Evolutionary conservation across 208 protist species (phyloP), one percentile per base, ranked within the genome.

Genomic region (Kentomonas sorsogonicus): DNA sequence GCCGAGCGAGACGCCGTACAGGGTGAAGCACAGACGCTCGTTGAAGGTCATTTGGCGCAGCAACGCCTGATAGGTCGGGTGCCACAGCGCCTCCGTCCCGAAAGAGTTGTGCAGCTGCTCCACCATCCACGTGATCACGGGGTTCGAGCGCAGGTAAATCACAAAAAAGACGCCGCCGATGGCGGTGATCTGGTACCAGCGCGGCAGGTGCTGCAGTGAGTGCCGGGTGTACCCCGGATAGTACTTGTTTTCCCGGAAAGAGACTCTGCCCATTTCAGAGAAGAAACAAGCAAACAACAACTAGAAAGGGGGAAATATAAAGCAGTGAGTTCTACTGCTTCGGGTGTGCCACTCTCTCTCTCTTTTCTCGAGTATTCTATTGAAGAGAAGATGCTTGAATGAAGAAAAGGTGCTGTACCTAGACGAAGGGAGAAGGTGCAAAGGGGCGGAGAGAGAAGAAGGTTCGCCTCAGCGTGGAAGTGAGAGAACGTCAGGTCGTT

Each of bases 21-120:
- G 55, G 16, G 88, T 89, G 54, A 94, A 88, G 63, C 79, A 86
- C 13, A 94, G 51, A 23, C 84, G 73, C 54, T 94, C 88, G 46
- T 89, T 87, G 59, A 94, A 90, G 20, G 75, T 79, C 84, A 92
- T 92, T 22, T 65, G 53, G 39, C 85, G 79, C 15, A 94, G 72
- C 9, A 79, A 55, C 13, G 11, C n/a, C 52, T 87, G 79, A 57
- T 94, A 94, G 11, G 76, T 63, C 1, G 65, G 68, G 29, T 79
- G 64, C 85, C 88, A 94, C 7, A 92, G 73, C 13, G 65, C 64
- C 52, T 83, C 72, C 2, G 88, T 92, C 29, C 84, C 81, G 48
- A 89, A 79, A 29, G 88, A 91, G 63, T 66, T 78, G 67, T 94
- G 88, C 22, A 94, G 64, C 22, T 77, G 66, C n/a, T 77, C 57